Base-by-base conservation (phyloP, 2,329 filamentous ascomycete species). In the Endocalyx cinctus region DNA sequence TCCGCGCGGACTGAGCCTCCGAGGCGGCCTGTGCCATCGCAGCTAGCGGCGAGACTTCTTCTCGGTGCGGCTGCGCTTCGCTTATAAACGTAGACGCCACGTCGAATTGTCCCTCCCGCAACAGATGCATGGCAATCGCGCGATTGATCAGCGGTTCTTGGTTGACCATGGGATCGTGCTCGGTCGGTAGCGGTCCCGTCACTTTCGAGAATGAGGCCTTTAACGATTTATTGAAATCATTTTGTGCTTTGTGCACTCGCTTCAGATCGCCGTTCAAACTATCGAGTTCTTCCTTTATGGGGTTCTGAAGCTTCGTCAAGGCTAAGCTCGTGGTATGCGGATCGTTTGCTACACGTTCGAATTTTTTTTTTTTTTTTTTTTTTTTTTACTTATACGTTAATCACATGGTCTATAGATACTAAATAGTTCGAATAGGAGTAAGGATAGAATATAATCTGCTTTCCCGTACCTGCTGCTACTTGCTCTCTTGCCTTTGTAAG, bases 71-170 rank as follows among this genome's bases (percentile, higher is more conserved):
- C 38, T 66, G 62, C 12, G 67, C 77, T 66, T 97, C 92, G 11
- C 74, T 67, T 30, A 95, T 77, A 49, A 98, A 96, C 2, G 82
- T 87, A 12, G 82, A 79, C 10, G 90, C 90, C 3, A 95, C 89
- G 15, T 72, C 74, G 59, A 98, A 98, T 55, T 95, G 85, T 30
- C 92, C 92, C 63, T 97, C 90, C 25, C 92, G 85, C 25, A 98
- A 74, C 15, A 98, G 74, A 55, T 98, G 92, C 88, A 97, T 96
- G 8, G 86, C 86, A 48, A 98, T 94, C 6, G 92, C 90, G 36
- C 89, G 79, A 62, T 96, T 94, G 55, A 97, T 87, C 10, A 96
- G 71, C 12, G 74, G 69, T 4, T 84, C 74, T 45, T 94, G 80
- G 14, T 81, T 75, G 2, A 78, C 80, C 59, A 96, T 79, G 20